Percentiles rank a stretch among this genome's conserved stretches.
Evolutionary conservation across 2,329 filamentous ascomycete genomes (phyloP).

Genomic region (Epichloe sp.): DNA sequence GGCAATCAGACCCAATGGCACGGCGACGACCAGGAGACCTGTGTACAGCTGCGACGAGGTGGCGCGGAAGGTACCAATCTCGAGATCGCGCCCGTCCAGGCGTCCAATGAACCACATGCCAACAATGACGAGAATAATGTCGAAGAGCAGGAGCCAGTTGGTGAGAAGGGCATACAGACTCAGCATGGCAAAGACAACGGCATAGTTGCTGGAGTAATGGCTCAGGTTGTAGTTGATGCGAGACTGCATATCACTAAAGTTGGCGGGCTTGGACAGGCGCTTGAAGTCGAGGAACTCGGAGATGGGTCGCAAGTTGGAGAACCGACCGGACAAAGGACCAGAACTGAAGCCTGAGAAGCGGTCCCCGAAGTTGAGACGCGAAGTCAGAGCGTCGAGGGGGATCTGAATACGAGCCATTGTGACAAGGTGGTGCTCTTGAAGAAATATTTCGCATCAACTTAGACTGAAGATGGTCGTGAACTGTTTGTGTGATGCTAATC

Average conservation of each 20-base stretch:
- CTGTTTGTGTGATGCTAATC: neutral
- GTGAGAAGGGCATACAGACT: slow-evolving; percentile 90
- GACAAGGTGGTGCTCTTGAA: neutral
- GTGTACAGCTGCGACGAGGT: slow-evolving; percentile 93
- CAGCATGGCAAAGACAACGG: slow-evolving; percentile 84
- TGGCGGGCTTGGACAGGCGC: slow-evolving; percentile 84
- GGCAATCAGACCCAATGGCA: slow-evolving; percentile 75
- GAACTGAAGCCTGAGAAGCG: slow-evolving; percentile 75
- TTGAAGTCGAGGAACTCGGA: slow-evolving; percentile 94
- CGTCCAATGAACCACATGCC: slow-evolving; percentile 89
- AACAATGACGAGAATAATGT: slow-evolving; percentile 74
- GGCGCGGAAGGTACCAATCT: slow-evolving; percentile 69
- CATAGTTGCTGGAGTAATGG: slow-evolving; percentile 98
- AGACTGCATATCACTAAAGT: slow-evolving; percentile 81
- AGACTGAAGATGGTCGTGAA: neutral
- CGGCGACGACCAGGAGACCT: slow-evolving; percentile 64
- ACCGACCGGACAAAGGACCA: slow-evolving; percentile 66
- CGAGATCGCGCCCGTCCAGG: slow-evolving; percentile 76
- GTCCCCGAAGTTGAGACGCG: slow-evolving; percentile 72
- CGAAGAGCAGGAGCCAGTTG: slow-evolving; percentile 76
- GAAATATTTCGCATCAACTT: neutral
- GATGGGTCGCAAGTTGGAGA: slow-evolving; percentile 82
- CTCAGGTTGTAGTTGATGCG: slow-evolving; percentile 94
- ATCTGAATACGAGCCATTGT: slow-evolving; percentile 82
- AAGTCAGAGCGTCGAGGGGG: slow-evolving; percentile 81